Base-by-base conservation (phyloP, 1,284 basidiomycete genomes). In the Heliocybe sulcata region DNA sequence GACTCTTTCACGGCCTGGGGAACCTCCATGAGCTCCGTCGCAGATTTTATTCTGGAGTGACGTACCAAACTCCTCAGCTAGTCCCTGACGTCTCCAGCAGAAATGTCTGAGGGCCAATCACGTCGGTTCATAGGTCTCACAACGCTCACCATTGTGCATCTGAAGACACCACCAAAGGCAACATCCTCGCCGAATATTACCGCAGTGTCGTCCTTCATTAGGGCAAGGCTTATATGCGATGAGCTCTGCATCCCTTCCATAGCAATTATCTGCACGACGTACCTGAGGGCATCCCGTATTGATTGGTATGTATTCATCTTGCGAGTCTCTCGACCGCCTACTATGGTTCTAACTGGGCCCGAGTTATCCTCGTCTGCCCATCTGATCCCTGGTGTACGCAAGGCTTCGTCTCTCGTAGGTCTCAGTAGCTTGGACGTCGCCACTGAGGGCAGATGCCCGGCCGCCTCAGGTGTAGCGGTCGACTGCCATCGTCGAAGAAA, bases 171-270 rank as follows among this genome's bases (percentile, higher is more conserved):
- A 16, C 94, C 94, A 60, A 96, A 96, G 1, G 90, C 88, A 49
- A 96, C 92, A 61, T 96, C 93, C 67, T 83, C 93, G n/a, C 95
- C 94, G 64, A 98, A 97, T 0, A 97, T 85, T 10, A 94, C 85
- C 0, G 94, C 83, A 49, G 76, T 89, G 45, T 94, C 88, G 64
- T 98, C 93, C 62, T 90, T 92, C 45, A 77, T 73, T n/a, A 96
- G 69, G 2, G 88, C 89, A 56, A 87, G 90, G 54, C 92, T 92
- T 60, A 52, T n/a, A 51, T 51, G 22, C 20, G 9, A 25, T 25
- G 22, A 26, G 47, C 4, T 19, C 23, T 45, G 22, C 20, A 8
- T 25, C 14, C 27, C 23, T 29, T 26, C 47, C 23, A 29, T 12
- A 16, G 23, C 8, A 9, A 25, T 16, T 8, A 49, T 25, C 23